phyloP scores from a whole-genome alignment of 2,329 filamentous ascomycete species.

The Emmonsiellopsis sp. region DNA sequence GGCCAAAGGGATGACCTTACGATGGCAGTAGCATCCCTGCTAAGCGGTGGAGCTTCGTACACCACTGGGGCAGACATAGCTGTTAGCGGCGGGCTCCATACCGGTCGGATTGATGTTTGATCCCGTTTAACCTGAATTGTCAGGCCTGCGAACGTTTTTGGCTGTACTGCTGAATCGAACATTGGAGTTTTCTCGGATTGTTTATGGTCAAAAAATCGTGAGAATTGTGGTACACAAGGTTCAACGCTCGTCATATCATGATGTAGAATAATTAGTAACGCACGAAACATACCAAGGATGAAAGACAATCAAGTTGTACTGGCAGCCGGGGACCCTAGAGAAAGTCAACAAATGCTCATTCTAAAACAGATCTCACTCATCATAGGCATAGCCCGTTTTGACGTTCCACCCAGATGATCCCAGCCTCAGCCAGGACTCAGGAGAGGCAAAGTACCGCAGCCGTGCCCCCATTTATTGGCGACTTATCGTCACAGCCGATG shows the following conservation, averaged over 20 bases:
- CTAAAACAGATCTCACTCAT: conserved; percentile 1
- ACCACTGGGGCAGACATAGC: conserved; percentile 38
- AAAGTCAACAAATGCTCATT: background rate
- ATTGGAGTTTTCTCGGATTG: too few relatives aligned
- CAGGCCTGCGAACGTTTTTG: too few relatives aligned
- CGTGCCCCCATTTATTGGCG: too few relatives aligned
- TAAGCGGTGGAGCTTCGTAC: conserved; percentile 37
- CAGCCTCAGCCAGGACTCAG: too few relatives aligned
- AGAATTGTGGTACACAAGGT: too few relatives aligned
- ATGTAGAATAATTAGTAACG: background rate
- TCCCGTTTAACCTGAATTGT: background rate
- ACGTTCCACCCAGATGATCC: conserved; percentile 2
- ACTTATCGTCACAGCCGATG: too few relatives aligned
- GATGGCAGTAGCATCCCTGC: background rate
- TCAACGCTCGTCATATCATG: too few relatives aligned
- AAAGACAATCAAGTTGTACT: conserved; percentile 10
- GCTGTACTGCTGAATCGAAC: too few relatives aligned
- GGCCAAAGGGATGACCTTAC: background rate
- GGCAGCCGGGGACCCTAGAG: conserved; percentile 6
- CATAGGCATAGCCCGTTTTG: background rate
- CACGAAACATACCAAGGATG: conserved; percentile 10
- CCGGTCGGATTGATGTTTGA: conserved; percentile 22
- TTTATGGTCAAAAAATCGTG: too few relatives aligned
- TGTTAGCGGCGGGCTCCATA: conserved; percentile 38
- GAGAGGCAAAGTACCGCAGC: too few relatives aligned